A percentile compares a stretch with the other conserved stretches of the same genome.
Evolutionary conservation across 108 stramenopile species (phyloP).

Genomic region (Fragilaria crotonensis): DNA sequence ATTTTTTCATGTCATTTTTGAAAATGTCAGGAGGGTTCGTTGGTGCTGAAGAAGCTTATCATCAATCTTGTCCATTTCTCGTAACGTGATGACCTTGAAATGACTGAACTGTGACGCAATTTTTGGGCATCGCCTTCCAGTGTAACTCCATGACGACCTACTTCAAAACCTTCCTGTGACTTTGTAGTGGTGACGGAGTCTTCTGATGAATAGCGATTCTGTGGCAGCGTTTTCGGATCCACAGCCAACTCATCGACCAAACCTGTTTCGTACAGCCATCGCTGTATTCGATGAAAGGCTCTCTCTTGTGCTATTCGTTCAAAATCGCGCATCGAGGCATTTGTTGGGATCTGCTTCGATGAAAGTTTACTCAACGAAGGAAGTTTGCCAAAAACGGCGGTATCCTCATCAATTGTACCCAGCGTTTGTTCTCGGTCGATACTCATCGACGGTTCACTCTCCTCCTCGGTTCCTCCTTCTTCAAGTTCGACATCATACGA

Average conservation of each 20-base stretch:
- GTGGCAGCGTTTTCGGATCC: not conserved
- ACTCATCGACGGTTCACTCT: not conserved
- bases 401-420: not conserved
- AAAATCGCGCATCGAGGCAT: slow-evolving; percentile 44
- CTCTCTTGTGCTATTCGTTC: slow-evolving; percentile 80
- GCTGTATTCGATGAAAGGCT: slow-evolving; percentile 61
- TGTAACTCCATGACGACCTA: not conserved
- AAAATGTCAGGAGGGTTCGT: slow-evolving; percentile 4
- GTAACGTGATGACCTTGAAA: slow-evolving; percentile 48
- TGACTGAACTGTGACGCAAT: slow-evolving; percentile 83
- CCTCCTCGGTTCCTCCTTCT: not conserved
- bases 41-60: slow-evolving; percentile 64
- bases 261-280: slow-evolving; percentile 81
- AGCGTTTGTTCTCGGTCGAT: not conserved
- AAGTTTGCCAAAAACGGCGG: not conserved
- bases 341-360: not conserved
- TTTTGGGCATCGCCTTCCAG: slow-evolving; percentile 39
- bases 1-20: not conserved
- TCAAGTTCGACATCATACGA: not conserved
- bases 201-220: not conserved
- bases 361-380: no score
- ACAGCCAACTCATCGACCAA: slow-evolving; percentile 68
- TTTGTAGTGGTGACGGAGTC: not conserved
- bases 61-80: slow-evolving; percentile 73
- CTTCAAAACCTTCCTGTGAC: not conserved